phyloP scores from a whole-genome alignment of 345 rosid species.

The Rhizophora mangle region DNA sequence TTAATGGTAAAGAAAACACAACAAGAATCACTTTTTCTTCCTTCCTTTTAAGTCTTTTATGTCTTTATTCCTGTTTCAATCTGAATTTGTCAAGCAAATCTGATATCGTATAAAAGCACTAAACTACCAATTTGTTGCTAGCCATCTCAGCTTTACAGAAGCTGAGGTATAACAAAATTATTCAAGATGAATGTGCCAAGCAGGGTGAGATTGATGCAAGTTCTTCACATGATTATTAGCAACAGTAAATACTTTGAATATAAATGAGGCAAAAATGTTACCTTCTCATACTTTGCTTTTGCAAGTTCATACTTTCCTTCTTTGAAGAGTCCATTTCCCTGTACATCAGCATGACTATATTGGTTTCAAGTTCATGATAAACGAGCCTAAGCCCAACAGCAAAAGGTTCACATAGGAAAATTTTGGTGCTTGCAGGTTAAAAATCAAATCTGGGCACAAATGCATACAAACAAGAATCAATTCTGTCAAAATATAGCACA shows the following conservation, averaged over 20 bases:
- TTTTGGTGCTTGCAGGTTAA: no score
- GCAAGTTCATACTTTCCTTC: constrained; percentile 97
- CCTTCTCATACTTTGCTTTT: constrained; percentile 94
- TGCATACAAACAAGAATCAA: not conserved
- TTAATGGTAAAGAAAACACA: not conserved
- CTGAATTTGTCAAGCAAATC: not conserved
- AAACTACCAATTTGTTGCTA: not conserved
- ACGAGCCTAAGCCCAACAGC: not conserved
- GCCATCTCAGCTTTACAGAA: not conserved
- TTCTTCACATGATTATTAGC: no score
- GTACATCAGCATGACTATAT: constrained; percentile 13
- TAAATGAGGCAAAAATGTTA: constrained; percentile 21
- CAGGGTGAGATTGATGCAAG: not conserved
- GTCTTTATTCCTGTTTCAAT: not conserved
- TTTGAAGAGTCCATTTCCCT: constrained; percentile 95
- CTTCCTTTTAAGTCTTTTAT: not conserved
- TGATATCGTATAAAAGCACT: not conserved
- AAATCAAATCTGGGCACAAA: not conserved
- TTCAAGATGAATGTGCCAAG: not conserved
- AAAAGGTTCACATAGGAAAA: not conserved
- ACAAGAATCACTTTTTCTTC: no score
- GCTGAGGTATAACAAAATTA: not conserved
- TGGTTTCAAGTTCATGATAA: not conserved
- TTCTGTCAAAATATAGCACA: constrained; percentile 5
- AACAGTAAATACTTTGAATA: no score